Percentiles rank a stretch among this genome's conserved stretches.
These are phyloP conservation scores for Aphanoascus verrucosus DNA, from an alignment of 2,329 filamentous ascomycete genomes.

Conservation along the genomic window DNA sequence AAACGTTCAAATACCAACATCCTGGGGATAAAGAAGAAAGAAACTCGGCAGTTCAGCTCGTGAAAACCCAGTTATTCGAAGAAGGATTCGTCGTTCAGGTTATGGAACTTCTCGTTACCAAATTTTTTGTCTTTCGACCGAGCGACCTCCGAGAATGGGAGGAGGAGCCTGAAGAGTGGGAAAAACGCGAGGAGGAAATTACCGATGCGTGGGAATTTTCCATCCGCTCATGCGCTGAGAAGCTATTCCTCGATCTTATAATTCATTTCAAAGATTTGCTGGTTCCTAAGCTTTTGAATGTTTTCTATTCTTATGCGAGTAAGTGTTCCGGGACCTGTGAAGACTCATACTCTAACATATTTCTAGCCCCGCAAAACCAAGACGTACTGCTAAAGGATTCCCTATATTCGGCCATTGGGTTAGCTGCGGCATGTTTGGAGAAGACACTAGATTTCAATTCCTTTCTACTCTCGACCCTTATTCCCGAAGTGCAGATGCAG, in stretches of 20 bases:
- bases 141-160: constrained; percentile 86
- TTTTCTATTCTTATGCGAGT: constrained; percentile 69
- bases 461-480: constrained; percentile 64
- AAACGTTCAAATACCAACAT: constrained; percentile 74
- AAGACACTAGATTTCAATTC: constrained; percentile 70
- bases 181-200: constrained; percentile 74
- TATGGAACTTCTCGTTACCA: constrained; percentile 72
- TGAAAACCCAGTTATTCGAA: constrained; percentile 66
- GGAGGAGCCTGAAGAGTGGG: constrained; percentile 91
- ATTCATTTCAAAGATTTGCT: constrained; percentile 79
- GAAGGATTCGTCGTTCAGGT: constrained; percentile 67
- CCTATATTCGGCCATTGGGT: constrained; percentile 83
- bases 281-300: constrained; percentile 64
- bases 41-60: constrained; percentile 53
- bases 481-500: constrained; percentile 63
- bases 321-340: constrained; percentile 32
- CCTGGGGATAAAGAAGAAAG: constrained; percentile 67
- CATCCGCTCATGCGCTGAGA: constrained; percentile 83
- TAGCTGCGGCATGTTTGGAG: constrained; percentile 67
- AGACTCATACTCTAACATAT: constrained; percentile 17
- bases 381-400: constrained; percentile 84
- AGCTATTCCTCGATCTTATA: constrained; percentile 82
- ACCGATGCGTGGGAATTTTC: constrained; percentile 86
- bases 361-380: constrained; percentile 44
- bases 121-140: constrained; percentile 77